phyloP scores from a whole-genome alignment of 2,329 filamentous ascomycete genomes.

The Colletotrichum sidae region DNA sequence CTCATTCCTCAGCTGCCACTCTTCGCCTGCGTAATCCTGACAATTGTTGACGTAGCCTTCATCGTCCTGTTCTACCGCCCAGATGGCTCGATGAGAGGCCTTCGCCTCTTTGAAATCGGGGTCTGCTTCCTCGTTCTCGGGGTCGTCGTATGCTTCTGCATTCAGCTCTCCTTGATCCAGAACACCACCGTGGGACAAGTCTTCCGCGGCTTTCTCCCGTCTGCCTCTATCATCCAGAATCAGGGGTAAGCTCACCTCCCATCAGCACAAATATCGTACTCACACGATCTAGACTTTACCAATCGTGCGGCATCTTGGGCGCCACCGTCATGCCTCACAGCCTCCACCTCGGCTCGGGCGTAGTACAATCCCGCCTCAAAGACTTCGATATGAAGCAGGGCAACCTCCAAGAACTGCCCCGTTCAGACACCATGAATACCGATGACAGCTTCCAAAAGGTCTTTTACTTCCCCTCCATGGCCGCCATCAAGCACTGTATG shows the following conservation, averaged over 20 bases:
- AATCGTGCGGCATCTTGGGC: slow-evolving; percentile 81
- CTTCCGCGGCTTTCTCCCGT: slow-evolving; percentile 75
- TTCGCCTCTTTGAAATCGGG: slow-evolving; percentile 72
- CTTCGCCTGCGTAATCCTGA: slow-evolving; percentile 75
- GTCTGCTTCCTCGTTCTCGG: slow-evolving; percentile 72
- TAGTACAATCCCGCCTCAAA: slow-evolving; percentile 74
- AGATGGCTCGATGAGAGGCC: slow-evolving; percentile 66
- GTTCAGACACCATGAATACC: slow-evolving; percentile 44
- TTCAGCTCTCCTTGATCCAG: slow-evolving; percentile 72
- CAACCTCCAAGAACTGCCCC: slow-evolving; percentile 46
- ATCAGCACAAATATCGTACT: slow-evolving; percentile 9
- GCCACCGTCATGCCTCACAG: slow-evolving; percentile 83
- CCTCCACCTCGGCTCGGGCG: slow-evolving; percentile 75
- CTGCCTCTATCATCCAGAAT: slow-evolving; percentile 66
- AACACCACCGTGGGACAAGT: slow-evolving; percentile 68
- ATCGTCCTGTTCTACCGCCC: slow-evolving; percentile 76
- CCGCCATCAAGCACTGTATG: slow-evolving; percentile 79
- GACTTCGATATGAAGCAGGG: slow-evolving; percentile 72
- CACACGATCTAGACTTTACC: slow-evolving; percentile 59
- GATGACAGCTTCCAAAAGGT: slow-evolving; percentile 56
- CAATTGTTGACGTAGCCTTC: slow-evolving; percentile 74
- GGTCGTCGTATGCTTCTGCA: slow-evolving; percentile 77
- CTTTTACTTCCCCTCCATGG: slow-evolving; percentile 77
- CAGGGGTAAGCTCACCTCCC: slow-evolving; percentile 54
- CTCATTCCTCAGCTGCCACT: slow-evolving; percentile 72